Base-by-base conservation (phyloP, 768 basidiomycete genomes). In the Udeniomyces megalosporus region DNA sequence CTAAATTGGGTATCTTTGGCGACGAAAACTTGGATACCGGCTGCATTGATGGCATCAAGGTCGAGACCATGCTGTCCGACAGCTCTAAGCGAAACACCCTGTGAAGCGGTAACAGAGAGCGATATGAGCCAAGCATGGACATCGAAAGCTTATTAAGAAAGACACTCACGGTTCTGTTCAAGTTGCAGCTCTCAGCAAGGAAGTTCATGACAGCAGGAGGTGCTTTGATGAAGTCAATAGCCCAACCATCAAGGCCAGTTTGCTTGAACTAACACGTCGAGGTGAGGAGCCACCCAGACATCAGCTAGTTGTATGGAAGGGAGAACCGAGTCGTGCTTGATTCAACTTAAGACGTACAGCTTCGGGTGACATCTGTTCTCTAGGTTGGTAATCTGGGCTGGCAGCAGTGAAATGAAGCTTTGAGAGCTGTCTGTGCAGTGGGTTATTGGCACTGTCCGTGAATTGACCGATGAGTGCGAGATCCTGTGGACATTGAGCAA, bases 401-500 rank as follows among this genome's bases (percentile, higher is more conserved):
- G 62, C 55, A 22, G 53, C 22, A 4, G 68, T 66, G 38, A 66
- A 47, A 24, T 65, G 52, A 26, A 63, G 38, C 29, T 45, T 50
- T 1, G 15, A 17, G 42, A 65, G 53, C 29, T 65, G 51, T 31
- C 10, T 38, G 20, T 48, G 45, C 26, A 65, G 22, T 4, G 32
- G 42, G 45, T 65, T 65, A 26, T 55, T 51, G 26, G 38, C 11
- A 17, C 15, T 11, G 67, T 84, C 85, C 68, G 86, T 78, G 42
- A 81, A 75, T 12, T 74, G 71, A 66, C 31, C 50, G 42, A 64
- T 87, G 86, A 77, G 74, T 62, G 83, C 76, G 55, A 86, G 86
- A 69, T 99, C 93, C 61, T 86, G 84, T 63, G 83, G 79, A 67
- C 82, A 83, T 71, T 90, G 87, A 20, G 83, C 81, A 7, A 99